These are phyloP conservation scores for Diutina siamensis DNA, from an alignment of 1,139 yeast genomes.

Conservation along the genomic window DNA sequence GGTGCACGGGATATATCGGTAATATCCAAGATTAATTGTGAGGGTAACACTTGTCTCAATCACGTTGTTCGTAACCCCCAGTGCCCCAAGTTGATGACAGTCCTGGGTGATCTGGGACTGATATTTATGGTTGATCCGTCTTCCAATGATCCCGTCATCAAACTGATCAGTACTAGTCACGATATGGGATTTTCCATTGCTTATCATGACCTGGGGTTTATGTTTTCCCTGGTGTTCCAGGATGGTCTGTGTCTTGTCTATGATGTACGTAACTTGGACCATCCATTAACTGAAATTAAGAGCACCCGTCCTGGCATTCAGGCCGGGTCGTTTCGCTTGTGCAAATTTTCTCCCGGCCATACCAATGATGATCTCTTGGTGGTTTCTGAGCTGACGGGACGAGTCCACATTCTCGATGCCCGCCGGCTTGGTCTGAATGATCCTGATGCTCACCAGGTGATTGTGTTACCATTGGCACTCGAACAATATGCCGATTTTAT, in stretches of 20 bases:
- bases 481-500: conserved; percentile 7
- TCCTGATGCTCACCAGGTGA: conserved; percentile 50
- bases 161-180: conserved; percentile 39
- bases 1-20: not conserved
- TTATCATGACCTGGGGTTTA: conserved; percentile 60
- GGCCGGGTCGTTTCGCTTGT: conserved; percentile 50
- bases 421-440: conserved; percentile 40
- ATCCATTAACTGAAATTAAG: conserved; percentile 26
- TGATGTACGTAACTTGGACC: conserved; percentile 53
- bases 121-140: conserved; percentile 5
- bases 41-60: conserved; percentile 1
- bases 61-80: conserved; percentile 3
- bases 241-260: conserved; percentile 71
- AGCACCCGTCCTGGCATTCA: conserved; percentile 54
- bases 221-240: conserved; percentile 75
- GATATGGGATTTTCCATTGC: conserved; percentile 79
- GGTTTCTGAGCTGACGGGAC: conserved; percentile 73
- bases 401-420: conserved; percentile 75
- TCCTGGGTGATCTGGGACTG: conserved; percentile 2
- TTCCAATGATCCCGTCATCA: conserved; percentile 25
- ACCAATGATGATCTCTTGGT: conserved; percentile 59
- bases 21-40: conserved; percentile 1
- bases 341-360: conserved; percentile 56
- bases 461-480: conserved; percentile 30
- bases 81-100: not conserved